These are phyloP conservation scores for Russula vinacea DNA, from an alignment of 768 basidiomycete species.

Conservation along the genomic window DNA sequence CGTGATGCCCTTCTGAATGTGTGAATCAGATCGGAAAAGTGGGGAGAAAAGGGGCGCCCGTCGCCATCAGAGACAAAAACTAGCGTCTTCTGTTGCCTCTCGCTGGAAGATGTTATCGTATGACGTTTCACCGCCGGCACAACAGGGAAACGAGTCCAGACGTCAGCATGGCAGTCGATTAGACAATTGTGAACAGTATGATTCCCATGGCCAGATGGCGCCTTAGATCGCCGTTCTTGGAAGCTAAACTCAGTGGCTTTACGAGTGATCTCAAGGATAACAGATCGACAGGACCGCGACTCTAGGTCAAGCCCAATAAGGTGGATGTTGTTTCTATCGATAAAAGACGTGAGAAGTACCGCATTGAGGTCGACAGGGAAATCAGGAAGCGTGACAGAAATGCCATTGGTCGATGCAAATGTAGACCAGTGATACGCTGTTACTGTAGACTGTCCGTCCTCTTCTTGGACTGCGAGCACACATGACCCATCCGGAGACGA, in stretches of 20 bases:
- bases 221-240: slow-evolving; percentile 42
- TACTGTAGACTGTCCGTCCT: slow-evolving; percentile 24
- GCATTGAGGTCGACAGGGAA: slow-evolving; percentile 30
- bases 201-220: slow-evolving; percentile 25
- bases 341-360: slow-evolving; percentile 46
- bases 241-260: slow-evolving; percentile 58
- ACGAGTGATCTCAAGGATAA: slow-evolving; percentile 51
- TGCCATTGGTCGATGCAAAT: slow-evolving; percentile 51
- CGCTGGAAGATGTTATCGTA: slow-evolving; percentile 26
- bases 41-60: slow-evolving; percentile 39
- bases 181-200: slow-evolving; percentile 42
- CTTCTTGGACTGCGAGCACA: slow-evolving; percentile 40
- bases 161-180: slow-evolving; percentile 17
- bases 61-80: slow-evolving; percentile 46
- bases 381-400: slow-evolving; percentile 37
- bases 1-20: slow-evolving; percentile 48
- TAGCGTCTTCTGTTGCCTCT: slow-evolving; percentile 39
- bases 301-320: slow-evolving; percentile 42
- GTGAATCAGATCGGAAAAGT: slow-evolving; percentile 47
- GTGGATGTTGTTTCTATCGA: slow-evolving; percentile 43
- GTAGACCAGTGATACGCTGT: slow-evolving; percentile 55
- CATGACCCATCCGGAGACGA: slow-evolving; percentile 58
- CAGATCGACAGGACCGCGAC: slow-evolving; percentile 40
- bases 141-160: slow-evolving; percentile 24
- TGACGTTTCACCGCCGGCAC: slow-evolving; percentile 15